phyloP scores from a whole-genome alignment of 1,284 basidiomycete genomes.

The Fomitopsis palustris region DNA sequence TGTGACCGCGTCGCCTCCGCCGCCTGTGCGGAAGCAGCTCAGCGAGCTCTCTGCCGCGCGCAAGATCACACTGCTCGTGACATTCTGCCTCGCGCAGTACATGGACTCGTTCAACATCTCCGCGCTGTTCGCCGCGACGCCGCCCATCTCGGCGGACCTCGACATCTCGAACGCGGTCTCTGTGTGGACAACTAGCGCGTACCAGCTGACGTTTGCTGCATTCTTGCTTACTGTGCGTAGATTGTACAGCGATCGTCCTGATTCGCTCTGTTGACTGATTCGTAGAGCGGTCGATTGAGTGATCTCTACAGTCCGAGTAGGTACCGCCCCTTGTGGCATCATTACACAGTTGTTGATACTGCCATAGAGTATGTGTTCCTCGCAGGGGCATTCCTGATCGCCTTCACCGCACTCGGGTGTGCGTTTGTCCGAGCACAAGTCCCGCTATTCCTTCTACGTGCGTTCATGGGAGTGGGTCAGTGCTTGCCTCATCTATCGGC shows the following conservation, averaged over 20 bases:
- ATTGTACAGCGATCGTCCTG: background rate
- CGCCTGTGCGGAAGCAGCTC: background rate
- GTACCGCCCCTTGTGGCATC: background rate
- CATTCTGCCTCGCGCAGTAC: slow-evolving; percentile 24
- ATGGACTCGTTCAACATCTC: slow-evolving; percentile 24
- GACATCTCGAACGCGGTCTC: slow-evolving; percentile 23
- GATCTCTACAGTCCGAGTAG: slow-evolving; percentile 25
- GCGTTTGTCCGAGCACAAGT: slow-evolving; percentile 5
- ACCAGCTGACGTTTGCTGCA: slow-evolving; percentile 40
- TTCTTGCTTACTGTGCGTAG: slow-evolving; percentile 37
- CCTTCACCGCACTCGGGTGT: background rate
- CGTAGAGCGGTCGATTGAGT: slow-evolving; percentile 23
- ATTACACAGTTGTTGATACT: background rate
- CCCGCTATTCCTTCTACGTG: slow-evolving; percentile 5
- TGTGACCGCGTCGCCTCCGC: background rate
- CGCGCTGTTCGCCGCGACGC: slow-evolving; percentile 25
- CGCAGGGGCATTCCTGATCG: background rate
- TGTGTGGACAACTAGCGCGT: slow-evolving; percentile 38
- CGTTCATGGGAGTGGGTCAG: slow-evolving; percentile 6
- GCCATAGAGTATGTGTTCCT: slow-evolving; percentile 7
- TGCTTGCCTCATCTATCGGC: background rate
- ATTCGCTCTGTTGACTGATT: background rate
- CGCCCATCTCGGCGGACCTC: slow-evolving; percentile 21
- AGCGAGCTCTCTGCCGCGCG: background rate
- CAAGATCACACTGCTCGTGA: slow-evolving; percentile 12